phyloP scores from a whole-genome alignment of 768 basidiomycete species.

The Pseudohyphozyma bogoriensis region DNA sequence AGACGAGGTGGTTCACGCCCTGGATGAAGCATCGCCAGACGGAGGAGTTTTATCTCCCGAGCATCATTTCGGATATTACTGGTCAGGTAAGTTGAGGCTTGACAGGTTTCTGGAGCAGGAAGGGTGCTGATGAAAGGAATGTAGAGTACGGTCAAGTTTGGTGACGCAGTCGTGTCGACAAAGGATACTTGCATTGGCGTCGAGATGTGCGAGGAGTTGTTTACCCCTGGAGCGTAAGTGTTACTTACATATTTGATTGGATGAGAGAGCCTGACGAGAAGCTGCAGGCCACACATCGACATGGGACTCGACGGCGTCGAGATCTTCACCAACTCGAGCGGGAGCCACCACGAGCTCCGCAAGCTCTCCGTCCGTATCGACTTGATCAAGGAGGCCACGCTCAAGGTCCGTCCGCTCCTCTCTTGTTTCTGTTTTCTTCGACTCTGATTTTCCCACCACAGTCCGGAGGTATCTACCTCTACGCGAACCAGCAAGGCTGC shows the following conservation, averaged over 20 bases:
- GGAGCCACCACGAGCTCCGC: conserved; percentile 96
- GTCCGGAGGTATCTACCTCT: conserved; percentile 94
- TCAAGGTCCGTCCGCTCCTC: conserved; percentile 52
- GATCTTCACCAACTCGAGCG: conserved; percentile 97
- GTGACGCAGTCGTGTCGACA: conserved; percentile 88
- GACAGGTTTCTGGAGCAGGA: not conserved
- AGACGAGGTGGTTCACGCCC: conserved; percentile 79
- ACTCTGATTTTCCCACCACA: conserved; percentile 34
- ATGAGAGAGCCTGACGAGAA: not conserved
- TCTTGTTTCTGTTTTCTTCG: too few species aligned
- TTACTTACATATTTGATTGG: not conserved
- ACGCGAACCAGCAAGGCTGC: conserved; percentile 98
- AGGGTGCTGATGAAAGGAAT: not conserved
- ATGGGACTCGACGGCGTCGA: conserved; percentile 99
- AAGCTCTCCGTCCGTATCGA: conserved; percentile 86
- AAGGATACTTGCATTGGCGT: conserved; percentile 92
- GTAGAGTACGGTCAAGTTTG: conserved; percentile 83
- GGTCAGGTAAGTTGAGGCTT: conserved; percentile 54
- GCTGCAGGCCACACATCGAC: conserved; percentile 74
- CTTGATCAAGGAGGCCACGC: conserved; percentile 90
- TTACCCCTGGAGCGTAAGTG: conserved; percentile 81
- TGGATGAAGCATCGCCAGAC: conserved; percentile 82
- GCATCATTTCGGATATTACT: conserved; percentile 77
- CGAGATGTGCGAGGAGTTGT: conserved; percentile 93
- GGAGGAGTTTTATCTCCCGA: conserved; percentile 85